Conservation (phyloP, 2,329 filamentous ascomycete species). For the Cryphonectria japonica region DNA sequence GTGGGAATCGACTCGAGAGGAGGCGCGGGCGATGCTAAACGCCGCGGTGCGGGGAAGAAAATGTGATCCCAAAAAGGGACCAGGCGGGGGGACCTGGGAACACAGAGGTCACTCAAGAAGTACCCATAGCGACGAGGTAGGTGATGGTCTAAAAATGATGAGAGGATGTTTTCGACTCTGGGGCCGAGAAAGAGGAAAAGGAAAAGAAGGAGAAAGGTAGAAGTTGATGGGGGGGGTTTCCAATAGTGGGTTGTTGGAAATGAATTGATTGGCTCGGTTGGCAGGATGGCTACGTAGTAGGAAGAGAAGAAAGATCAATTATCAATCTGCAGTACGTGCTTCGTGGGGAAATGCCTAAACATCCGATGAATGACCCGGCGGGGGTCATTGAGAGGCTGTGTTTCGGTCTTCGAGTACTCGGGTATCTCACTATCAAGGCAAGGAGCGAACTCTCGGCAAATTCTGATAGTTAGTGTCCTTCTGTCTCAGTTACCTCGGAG, state of each 20-base stretch:
- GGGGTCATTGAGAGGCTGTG: conserved; percentile 3
- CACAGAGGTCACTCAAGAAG: conserved; percentile 21
- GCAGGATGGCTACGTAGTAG: background rate
- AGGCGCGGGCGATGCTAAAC: background rate
- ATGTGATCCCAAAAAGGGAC: conserved; percentile 27
- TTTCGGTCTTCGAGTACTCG: conserved; percentile 12
- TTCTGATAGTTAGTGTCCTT: conserved; percentile 7
- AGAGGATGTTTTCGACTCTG: conserved; percentile 12
- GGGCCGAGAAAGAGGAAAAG: conserved; percentile 1
- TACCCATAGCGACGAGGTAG: conserved; percentile 30
- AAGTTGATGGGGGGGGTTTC: background rate
- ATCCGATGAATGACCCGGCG: conserved; percentile 11
- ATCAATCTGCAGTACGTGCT: conserved; percentile 13
- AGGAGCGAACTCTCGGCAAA: accelerated
- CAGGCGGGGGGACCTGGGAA: conserved; percentile 16
- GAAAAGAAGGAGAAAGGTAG: conserved; percentile 1
- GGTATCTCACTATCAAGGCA: conserved; percentile 11
- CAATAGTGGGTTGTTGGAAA: background rate
- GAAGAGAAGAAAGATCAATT: conserved; percentile 6
- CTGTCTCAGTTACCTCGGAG: background rate
- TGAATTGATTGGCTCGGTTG: background rate
- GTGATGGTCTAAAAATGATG: conserved; percentile 12
- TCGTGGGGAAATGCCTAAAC: background rate
- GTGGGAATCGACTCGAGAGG: background rate
- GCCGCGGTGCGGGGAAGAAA: conserved; percentile 17